These are phyloP conservation scores for Yamadazyma insecticola DNA, from an alignment of 805 yeast species.

Conservation along the genomic window DNA sequence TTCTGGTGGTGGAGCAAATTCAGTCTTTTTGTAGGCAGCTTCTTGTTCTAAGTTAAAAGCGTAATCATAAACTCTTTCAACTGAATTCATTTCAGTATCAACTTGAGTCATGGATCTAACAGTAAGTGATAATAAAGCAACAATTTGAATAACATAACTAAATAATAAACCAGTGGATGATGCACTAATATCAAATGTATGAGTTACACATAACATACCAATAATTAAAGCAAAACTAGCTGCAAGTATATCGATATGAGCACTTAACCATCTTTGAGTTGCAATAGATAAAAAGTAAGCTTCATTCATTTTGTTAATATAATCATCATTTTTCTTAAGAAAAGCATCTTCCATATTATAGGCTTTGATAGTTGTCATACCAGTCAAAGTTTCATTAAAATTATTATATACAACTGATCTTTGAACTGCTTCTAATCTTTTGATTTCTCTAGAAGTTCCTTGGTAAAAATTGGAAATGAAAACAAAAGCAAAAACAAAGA, in stretches of 20 bases:
- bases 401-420: slow-evolving; percentile 46
- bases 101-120: slow-evolving; percentile 51
- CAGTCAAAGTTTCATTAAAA: slow-evolving; percentile 45
- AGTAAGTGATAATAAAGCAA: slow-evolving; percentile 50
- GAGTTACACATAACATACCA: slow-evolving; percentile 54
- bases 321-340: slow-evolving; percentile 38
- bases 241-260: slow-evolving; percentile 48
- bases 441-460: slow-evolving; percentile 45
- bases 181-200: slow-evolving; percentile 53
- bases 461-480: slow-evolving; percentile 41
- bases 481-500: slow-evolving; percentile 36
- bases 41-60: slow-evolving; percentile 28
- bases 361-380: slow-evolving; percentile 44
- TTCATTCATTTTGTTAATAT: slow-evolving; percentile 45
- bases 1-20: slow-evolving; percentile 37
- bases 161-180: slow-evolving; percentile 60
- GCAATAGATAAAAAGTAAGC: slow-evolving; percentile 48
- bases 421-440: slow-evolving; percentile 44
- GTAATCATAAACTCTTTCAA: slow-evolving; percentile 47
- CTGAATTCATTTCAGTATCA: slow-evolving; percentile 58
- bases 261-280: slow-evolving; percentile 61
- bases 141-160: slow-evolving; percentile 54
- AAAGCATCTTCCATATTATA: slow-evolving; percentile 32
- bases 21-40: slow-evolving; percentile 31
- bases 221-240: slow-evolving; percentile 48